These are phyloP conservation scores for Cicer yamashitae DNA, from an alignment of 306 rosid species.

Conservation along the genomic window DNA sequence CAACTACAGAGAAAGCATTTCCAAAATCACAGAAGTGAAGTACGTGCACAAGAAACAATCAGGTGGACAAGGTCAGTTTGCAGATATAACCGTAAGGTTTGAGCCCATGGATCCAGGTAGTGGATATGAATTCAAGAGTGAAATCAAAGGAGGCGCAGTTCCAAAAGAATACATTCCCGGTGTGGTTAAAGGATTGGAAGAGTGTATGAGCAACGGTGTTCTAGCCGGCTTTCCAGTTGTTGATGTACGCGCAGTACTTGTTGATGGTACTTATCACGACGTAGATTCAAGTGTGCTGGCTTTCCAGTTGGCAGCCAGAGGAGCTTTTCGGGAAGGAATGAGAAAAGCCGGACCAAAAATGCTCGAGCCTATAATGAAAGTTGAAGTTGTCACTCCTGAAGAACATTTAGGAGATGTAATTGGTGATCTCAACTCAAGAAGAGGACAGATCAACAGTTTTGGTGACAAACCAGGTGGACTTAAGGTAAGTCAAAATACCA, in stretches of 20 bases:
- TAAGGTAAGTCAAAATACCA: conserved; percentile 60
- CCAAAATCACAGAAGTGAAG: conserved; percentile 67
- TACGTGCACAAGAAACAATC: conserved; percentile 98
- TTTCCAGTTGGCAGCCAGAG: conserved; percentile 96
- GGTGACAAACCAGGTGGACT: conserved; percentile 98
- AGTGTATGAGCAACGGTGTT: conserved; percentile 92
- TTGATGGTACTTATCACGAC: conserved; percentile 91
- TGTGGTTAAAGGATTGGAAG: conserved; percentile 97
- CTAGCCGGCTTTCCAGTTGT: conserved; percentile 97
- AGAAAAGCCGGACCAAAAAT: conserved; percentile 83
- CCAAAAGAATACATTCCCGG: conserved; percentile 96
- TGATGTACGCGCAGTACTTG: conserved; percentile 82
- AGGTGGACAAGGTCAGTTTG: conserved; percentile 98
- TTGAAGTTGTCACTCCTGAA: conserved; percentile 95
- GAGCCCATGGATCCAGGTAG: conserved; percentile 91
- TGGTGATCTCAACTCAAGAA: conserved; percentile 97
- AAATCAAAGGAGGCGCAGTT: conserved; percentile 96
- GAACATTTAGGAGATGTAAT: conserved; percentile 97
- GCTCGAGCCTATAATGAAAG: conserved; percentile 97
- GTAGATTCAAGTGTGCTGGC: conserved; percentile 97
- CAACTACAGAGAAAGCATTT: conserved; percentile 95
- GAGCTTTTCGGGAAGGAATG: conserved; percentile 91
- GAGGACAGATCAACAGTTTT: conserved; percentile 96
- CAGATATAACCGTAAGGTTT: conserved; percentile 87
- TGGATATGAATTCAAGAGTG: conserved; percentile 97